phyloP scores from a whole-genome alignment of 192 early-diverging fungal genomes.

The Ramicandelaber brevisporus region DNA sequence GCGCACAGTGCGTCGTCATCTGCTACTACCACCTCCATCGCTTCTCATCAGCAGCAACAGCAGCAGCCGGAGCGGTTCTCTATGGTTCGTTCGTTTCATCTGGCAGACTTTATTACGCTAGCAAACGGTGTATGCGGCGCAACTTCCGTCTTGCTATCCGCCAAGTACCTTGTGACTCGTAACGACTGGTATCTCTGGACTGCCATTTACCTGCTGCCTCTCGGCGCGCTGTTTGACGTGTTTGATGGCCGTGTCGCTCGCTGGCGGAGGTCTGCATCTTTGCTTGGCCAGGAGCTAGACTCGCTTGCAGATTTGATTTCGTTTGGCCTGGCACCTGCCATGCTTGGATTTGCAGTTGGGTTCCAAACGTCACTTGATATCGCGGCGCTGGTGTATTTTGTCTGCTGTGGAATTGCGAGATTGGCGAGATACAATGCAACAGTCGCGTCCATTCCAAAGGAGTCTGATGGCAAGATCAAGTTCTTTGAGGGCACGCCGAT shows the following conservation, averaged over 20 bases:
- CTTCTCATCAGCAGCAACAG: no score
- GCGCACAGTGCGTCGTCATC: no score
- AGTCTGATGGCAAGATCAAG: conserved; percentile 42
- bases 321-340: conserved; percentile 65
- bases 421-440: conserved; percentile 81
- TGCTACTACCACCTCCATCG: no score
- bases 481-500: conserved; percentile 86
- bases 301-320: conserved; percentile 65
- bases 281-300: conserved; percentile 76
- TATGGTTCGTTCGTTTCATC: conserved; percentile 33
- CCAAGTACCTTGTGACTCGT: conserved; percentile 39
- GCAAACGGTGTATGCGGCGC: conserved; percentile 61
- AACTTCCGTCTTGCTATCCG: conserved; percentile 38
- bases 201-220: conserved; percentile 37
- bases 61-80: conserved; percentile 17
- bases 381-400: conserved; percentile 55
- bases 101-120: conserved; percentile 70
- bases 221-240: conserved; percentile 44
- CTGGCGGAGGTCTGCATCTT: conserved; percentile 42
- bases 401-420: conserved; percentile 61
- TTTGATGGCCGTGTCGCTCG: conserved; percentile 60
- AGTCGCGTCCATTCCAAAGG: conserved; percentile 44
- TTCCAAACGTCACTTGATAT: conserved; percentile 62
- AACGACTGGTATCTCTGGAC: conserved; percentile 29
- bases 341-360: conserved; percentile 56